Evolutionary conservation across 768 basidiomycete genomes (phyloP).

Genomic region (Cytidiella melzeri): DNA sequence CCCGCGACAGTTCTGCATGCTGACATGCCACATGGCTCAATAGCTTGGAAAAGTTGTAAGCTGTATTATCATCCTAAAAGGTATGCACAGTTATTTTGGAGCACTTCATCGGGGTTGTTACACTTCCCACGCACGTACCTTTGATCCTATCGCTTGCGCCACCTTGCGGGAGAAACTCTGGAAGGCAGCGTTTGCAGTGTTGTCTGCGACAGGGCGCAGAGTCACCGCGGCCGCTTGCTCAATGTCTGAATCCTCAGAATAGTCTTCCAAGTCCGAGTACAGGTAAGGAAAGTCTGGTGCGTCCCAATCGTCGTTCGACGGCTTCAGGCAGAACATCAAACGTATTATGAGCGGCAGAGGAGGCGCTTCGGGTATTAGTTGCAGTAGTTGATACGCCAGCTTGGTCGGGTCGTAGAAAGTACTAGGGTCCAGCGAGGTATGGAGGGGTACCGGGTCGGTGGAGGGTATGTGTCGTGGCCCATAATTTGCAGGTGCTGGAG

Average conservation of each 20-base stretch:
- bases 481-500: slow-evolving; percentile 32
- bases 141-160: slow-evolving; percentile 46
- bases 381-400: slow-evolving; percentile 57
- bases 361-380: slow-evolving; percentile 55
- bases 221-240: slow-evolving; percentile 49
- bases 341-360: slow-evolving; percentile 59
- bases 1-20: slow-evolving; percentile 37
- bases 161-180: slow-evolving; percentile 51
- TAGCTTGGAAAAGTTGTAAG: slow-evolving; percentile 56
- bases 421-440: slow-evolving; percentile 53
- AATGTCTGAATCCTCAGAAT: slow-evolving; percentile 48
- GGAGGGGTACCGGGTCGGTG: slow-evolving; percentile 33
- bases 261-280: slow-evolving; percentile 53
- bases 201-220: slow-evolving; percentile 55
- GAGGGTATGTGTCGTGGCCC: slow-evolving; percentile 35
- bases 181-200: slow-evolving; percentile 43
- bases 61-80: slow-evolving; percentile 45
- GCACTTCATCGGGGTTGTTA: background rate
- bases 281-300: slow-evolving; percentile 66
- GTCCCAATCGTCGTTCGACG: slow-evolving; percentile 76
- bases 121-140: slow-evolving; percentile 35
- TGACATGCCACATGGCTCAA: slow-evolving; percentile 64
- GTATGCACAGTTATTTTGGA: background rate
- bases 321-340: slow-evolving; percentile 77
- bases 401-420: slow-evolving; percentile 51